Conservation (phyloP, 2,329 filamentous ascomycete genomes). For the Mycosphaerella sp. region DNA sequence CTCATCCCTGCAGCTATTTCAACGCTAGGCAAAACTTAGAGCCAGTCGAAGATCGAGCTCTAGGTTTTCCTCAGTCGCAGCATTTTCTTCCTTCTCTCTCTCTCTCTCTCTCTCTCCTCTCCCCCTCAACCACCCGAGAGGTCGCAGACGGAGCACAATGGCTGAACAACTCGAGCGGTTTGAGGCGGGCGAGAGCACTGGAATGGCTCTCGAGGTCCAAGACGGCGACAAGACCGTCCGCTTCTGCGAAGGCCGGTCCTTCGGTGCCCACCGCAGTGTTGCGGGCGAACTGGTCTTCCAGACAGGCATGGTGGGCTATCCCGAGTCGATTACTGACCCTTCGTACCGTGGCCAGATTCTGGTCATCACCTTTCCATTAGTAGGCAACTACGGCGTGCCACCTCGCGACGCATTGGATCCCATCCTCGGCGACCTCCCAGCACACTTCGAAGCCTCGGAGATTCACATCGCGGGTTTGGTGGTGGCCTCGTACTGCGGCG, state of each 20-base stretch:
- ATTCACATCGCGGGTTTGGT: constrained; percentile 94
- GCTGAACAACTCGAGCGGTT: constrained; percentile 23
- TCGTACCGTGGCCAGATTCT: constrained; percentile 90
- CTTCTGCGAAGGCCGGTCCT: constrained; percentile 88
- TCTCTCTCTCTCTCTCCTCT: constrained; percentile 3
- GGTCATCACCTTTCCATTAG: constrained; percentile 90
- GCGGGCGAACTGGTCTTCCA: constrained; percentile 98
- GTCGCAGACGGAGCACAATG: constrained; percentile 22
- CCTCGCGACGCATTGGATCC: constrained; percentile 78
- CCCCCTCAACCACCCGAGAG: constrained; percentile 5
- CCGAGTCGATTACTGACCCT: constrained; percentile 83
- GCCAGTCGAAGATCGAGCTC: not conserved
- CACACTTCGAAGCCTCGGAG: constrained; percentile 84
- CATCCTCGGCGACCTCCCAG: constrained; percentile 76
- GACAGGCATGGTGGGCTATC: constrained; percentile 98
- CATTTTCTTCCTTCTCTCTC: not conserved
- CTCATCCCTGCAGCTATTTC: not conserved
- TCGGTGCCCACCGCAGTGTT: constrained; percentile 89
- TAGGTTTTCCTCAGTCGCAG: not conserved
- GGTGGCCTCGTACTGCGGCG: constrained; percentile 83
- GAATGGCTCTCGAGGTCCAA: constrained; percentile 80
- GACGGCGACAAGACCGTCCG: constrained; percentile 61
- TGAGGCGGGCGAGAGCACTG: constrained; percentile 24
- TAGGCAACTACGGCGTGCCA: constrained; percentile 97
- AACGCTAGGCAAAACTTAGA: not conserved